Conservation (phyloP, 106 monocot species). For the Acanthochlamys bracteata region DNA sequence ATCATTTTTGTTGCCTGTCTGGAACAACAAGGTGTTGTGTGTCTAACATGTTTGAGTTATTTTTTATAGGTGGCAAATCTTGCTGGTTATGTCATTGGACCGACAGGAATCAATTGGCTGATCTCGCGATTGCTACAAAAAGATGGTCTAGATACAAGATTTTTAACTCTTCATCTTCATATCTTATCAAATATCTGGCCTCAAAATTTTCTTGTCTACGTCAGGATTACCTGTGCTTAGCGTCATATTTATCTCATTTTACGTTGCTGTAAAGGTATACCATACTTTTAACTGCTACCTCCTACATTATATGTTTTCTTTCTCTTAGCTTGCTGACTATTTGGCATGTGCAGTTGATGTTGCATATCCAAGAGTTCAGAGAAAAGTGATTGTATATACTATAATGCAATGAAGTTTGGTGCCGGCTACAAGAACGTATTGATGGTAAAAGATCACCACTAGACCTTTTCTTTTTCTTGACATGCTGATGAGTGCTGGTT, state of each 20-base stretch:
- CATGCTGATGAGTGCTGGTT: too few relatives aligned
- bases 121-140: constrained; percentile 51
- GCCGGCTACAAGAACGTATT: too few relatives aligned
- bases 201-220: neutral
- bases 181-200: neutral
- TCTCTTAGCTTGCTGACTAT: neutral
- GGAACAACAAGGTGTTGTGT: too few relatives aligned
- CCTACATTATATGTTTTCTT: neutral
- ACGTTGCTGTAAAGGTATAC: constrained; percentile 80
- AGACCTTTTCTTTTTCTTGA: too few relatives aligned
- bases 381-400: constrained; percentile 3
- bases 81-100: constrained; percentile 83
- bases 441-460: too few relatives aligned
- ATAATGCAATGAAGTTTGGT: too few relatives aligned
- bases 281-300: neutral
- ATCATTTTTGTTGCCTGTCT: too few relatives aligned
- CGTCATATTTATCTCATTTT: constrained; percentile 62
- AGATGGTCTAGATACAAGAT: constrained; percentile 39
- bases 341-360: constrained; percentile 62
- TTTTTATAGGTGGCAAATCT: constrained; percentile 65
- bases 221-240: constrained; percentile 55
- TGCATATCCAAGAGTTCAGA: constrained; percentile 63
- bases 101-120: constrained; percentile 55
- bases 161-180: neutral
- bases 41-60: neutral